A percentile compares a stretch with the other conserved stretches of the same genome.
Conservation (phyloP, 176 grass and related monocot species). For the Aegilops sharonensis region DNA sequence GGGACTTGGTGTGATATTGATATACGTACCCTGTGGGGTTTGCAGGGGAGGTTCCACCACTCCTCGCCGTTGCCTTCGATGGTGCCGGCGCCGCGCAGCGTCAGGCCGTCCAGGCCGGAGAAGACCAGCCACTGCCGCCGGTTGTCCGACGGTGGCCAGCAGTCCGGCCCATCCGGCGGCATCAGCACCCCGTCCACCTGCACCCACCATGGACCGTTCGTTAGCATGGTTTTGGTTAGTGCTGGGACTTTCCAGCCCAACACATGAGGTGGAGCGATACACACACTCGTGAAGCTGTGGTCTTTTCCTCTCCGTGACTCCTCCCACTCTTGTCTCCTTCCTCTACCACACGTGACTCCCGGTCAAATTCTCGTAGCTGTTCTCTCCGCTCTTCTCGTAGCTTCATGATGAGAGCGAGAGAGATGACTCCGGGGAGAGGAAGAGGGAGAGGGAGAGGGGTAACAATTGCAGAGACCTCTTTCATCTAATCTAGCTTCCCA, state of each 20-base stretch:
- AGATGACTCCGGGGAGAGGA: no score
- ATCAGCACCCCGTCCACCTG: slow-evolving; percentile 82
- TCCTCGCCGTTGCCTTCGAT: slow-evolving; percentile 89
- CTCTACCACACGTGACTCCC: not conserved
- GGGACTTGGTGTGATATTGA: no score
- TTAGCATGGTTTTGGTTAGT: not conserved
- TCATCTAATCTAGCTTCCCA: not conserved
- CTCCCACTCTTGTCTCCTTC: not conserved
- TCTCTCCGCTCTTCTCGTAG: not conserved
- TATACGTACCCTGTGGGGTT: slow-evolving; percentile 73
- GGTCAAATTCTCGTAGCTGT: not conserved
- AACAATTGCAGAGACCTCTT: not conserved
- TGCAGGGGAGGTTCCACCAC: slow-evolving; percentile 95
- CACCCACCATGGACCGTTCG: not conserved
- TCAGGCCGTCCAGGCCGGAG: slow-evolving; percentile 65
- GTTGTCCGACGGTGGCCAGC: slow-evolving; percentile 76
- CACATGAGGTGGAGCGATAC: no score
- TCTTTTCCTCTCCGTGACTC: not conserved
- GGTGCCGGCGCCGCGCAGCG: slow-evolving; percentile 64
- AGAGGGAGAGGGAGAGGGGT: no score
- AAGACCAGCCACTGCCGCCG: slow-evolving; percentile 83
- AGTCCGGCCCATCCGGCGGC: slow-evolving; percentile 74
- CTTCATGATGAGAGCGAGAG: not conserved
- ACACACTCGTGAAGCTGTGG: not conserved
- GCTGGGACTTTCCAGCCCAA: no score